Conservation (phyloP, 805 yeast genomes). For the Blastobotrys terrestris region DNA sequence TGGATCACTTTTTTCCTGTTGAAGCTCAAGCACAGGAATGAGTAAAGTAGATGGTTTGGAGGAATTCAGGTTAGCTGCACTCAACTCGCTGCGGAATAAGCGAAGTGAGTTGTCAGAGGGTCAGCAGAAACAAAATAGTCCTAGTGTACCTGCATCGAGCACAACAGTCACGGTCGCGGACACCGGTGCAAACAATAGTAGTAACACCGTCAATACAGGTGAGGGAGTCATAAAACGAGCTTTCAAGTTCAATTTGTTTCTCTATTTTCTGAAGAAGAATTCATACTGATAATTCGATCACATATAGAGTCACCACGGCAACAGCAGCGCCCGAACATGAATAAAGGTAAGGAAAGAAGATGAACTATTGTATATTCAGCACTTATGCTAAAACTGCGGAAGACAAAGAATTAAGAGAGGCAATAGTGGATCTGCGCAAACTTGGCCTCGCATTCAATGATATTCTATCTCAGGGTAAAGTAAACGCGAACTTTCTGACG, state of each 20-base stretch:
- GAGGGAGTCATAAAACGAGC: not conserved
- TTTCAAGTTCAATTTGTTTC: not conserved
- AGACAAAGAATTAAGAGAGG: slow-evolving; percentile 9
- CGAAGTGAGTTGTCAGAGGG: not conserved
- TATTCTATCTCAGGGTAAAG: slow-evolving; percentile 18
- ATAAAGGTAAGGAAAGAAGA: not conserved
- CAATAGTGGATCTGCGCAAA: slow-evolving; percentile 18
- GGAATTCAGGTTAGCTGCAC: slow-evolving; percentile 16
- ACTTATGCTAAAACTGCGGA: not conserved
- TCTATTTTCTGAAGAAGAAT: not conserved
- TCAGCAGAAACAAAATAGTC: not conserved
- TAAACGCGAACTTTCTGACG: slow-evolving; percentile 10
- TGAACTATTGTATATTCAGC: too few relatives aligned
- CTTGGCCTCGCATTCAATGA: slow-evolving; percentile 26
- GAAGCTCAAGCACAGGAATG: not conserved
- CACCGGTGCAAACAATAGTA: not conserved
- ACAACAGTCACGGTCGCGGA: not conserved
- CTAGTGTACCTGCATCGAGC: not conserved
- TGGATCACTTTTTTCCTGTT: too few relatives aligned
- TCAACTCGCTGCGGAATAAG: slow-evolving; percentile 10
- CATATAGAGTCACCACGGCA: not conserved
- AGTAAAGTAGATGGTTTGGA: slow-evolving; percentile 5
- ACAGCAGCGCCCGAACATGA: not conserved
- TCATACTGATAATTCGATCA: not conserved
- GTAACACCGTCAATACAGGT: not conserved